phyloP scores from a whole-genome alignment of 768 basidiomycete species.

The Leccinum broughii region DNA sequence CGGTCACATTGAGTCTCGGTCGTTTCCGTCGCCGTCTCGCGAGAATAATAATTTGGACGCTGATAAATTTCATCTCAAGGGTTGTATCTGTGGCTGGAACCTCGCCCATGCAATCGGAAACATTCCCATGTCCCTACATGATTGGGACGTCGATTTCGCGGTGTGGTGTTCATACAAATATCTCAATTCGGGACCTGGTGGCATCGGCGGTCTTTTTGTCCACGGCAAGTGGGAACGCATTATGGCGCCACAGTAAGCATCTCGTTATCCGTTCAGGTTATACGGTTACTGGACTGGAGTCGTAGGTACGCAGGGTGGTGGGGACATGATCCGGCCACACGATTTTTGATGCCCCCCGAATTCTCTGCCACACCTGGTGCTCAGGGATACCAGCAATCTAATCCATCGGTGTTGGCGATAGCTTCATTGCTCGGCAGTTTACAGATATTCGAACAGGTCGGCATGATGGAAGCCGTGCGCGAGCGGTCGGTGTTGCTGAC shows the following conservation, averaged over 20 bases:
- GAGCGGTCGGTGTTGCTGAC: constrained; percentile 74
- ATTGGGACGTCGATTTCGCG: constrained; percentile 96
- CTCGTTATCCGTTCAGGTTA: constrained; percentile 12
- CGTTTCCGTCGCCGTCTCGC: constrained; percentile 11
- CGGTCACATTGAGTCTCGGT: constrained; percentile 4
- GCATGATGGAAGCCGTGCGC: constrained; percentile 70
- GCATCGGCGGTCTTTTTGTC: constrained; percentile 92
- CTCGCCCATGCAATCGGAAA: constrained; percentile 96
- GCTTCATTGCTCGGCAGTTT: constrained; percentile 84
- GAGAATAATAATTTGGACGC: constrained; percentile 10
- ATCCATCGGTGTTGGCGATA: constrained; percentile 80
- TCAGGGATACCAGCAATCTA: constrained; percentile 95
- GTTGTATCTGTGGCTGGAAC: constrained; percentile 94
- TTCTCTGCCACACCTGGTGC: constrained; percentile 89
- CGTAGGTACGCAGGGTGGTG: constrained; percentile 93
- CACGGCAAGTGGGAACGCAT: constrained; percentile 78
- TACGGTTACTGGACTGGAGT: constrained; percentile 5
- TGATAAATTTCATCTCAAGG: constrained; percentile 47
- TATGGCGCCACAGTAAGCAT: constrained; percentile 61
- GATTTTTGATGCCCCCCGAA: constrained; percentile 85
- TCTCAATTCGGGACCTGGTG: constrained; percentile 94
- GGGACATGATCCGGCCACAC: constrained; percentile 86
- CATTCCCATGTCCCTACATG: constrained; percentile 83
- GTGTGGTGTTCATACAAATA: constrained; percentile 99
- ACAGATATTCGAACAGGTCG: constrained; percentile 74